These are phyloP conservation scores for Hermanozyma aechmeae DNA, from an alignment of 805 yeast species.

Conservation along the genomic window DNA sequence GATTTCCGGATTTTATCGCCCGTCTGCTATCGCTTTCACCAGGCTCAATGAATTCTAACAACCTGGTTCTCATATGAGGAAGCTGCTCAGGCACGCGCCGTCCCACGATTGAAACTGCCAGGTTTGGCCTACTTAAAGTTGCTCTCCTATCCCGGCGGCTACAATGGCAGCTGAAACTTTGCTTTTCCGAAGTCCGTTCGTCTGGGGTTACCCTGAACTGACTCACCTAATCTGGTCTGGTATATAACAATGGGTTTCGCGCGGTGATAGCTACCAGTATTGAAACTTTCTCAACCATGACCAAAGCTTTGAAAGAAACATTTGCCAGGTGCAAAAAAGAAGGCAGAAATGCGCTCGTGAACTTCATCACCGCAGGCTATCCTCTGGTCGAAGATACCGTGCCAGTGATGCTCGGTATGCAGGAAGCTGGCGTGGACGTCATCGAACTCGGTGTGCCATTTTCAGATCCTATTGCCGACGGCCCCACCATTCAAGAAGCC, in stretches of 20 bases:
- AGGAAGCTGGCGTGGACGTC: constrained; percentile 91
- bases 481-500: constrained; percentile 91
- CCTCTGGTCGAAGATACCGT: constrained; percentile 85
- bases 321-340: constrained; percentile 52
- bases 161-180: no score
- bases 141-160: no score
- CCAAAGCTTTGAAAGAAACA: constrained; percentile 47
- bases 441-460: constrained; percentile 95
- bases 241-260: no score
- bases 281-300: constrained; percentile 28
- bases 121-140: no score
- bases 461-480: constrained; percentile 98
- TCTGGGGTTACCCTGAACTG: constrained; percentile 24
- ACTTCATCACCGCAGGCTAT: constrained; percentile 90
- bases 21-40: no score
- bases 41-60: no score
- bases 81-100: no score
- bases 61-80: no score
- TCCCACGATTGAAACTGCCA: no score
- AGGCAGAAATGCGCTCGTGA: constrained; percentile 79
- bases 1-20: no score
- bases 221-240: constrained; percentile 13
- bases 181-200: no score
- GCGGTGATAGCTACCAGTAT: no score
- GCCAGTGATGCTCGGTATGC: constrained; percentile 79